Conservation (phyloP, 768 basidiomycete species). For the Coprinopsis cinerea region DNA sequence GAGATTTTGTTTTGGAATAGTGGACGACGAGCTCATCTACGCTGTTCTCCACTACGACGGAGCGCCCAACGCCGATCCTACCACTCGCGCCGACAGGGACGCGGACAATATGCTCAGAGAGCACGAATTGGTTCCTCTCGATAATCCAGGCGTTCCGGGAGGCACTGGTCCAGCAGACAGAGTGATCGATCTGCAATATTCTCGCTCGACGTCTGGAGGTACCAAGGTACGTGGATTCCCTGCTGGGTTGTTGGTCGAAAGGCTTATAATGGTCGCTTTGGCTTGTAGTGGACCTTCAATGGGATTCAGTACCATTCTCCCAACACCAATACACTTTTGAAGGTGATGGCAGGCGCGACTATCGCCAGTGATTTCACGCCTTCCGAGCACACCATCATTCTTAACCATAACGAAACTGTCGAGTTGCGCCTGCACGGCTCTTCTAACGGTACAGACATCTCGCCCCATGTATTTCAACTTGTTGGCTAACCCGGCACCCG, state of each 20-base stretch:
- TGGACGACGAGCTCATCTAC: slow-evolving; percentile 16
- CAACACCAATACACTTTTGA: slow-evolving; percentile 18
- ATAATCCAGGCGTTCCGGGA: slow-evolving; percentile 15
- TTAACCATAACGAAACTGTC: slow-evolving; percentile 21
- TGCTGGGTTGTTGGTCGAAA: too few relatives aligned
- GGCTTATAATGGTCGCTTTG: not conserved
- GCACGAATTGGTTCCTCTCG: slow-evolving; percentile 8
- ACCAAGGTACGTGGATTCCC: slow-evolving; percentile 5
- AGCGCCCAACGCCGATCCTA: slow-evolving; percentile 27
- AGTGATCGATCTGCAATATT: slow-evolving; percentile 7
- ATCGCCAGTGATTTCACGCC: slow-evolving; percentile 17
- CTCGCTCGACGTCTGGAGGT: not conserved
- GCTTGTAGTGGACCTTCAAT: slow-evolving; percentile 27
- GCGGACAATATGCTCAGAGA: slow-evolving; percentile 9
- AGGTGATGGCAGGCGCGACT: slow-evolving; percentile 22
- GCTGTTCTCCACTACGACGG: slow-evolving; percentile 27
- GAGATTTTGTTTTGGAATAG: slow-evolving; percentile 2
- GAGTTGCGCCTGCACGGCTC: slow-evolving; percentile 22
- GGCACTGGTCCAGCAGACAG: slow-evolving; percentile 14
- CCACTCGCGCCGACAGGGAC: slow-evolving; percentile 12
- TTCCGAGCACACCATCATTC: slow-evolving; percentile 23
- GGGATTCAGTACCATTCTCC: slow-evolving; percentile 24
- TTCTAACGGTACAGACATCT: slow-evolving; percentile 14
- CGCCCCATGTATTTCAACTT: not conserved
- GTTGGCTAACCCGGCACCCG: not conserved